Evolutionary conservation across 306 rosid genomes (phyloP).

Genomic region (Morella rubra): DNA sequence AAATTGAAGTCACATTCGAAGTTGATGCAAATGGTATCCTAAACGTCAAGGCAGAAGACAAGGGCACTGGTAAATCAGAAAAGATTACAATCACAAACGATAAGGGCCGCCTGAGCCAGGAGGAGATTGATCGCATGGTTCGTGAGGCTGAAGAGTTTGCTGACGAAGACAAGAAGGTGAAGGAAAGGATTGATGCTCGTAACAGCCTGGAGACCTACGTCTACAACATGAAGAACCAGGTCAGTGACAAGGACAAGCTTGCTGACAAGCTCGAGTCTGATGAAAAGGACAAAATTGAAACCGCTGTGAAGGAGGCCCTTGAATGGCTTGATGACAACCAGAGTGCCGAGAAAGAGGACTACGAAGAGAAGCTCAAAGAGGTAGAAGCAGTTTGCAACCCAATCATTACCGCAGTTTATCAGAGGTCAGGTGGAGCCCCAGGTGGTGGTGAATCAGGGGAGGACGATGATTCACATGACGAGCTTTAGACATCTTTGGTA

Average conservation of each 20-base stretch:
- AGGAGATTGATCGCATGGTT: constrained; percentile 96
- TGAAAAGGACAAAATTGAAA: constrained; percentile 95
- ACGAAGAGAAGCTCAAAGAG: constrained; percentile 91
- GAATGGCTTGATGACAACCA: constrained; percentile 99
- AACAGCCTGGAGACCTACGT: constrained; percentile 81
- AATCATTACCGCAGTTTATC: constrained; percentile 78
- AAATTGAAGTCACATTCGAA: constrained; percentile 98
- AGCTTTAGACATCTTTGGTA: constrained; percentile 51
- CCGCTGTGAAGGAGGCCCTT: constrained; percentile 87
- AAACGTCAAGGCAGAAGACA: constrained; percentile 94
- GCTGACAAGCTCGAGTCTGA: constrained; percentile 92
- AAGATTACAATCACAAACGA: constrained; percentile 98
- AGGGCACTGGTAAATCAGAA: constrained; percentile 96
- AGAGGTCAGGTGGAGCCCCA: constrained; percentile 87
- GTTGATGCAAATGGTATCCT: constrained; percentile 97
- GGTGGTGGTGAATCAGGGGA: constrained; percentile 63
- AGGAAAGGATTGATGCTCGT: constrained; percentile 93
- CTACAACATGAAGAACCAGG: constrained; percentile 96
- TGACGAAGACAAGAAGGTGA: constrained; percentile 92
- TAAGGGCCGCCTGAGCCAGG: constrained; percentile 95
- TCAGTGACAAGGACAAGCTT: constrained; percentile 90
- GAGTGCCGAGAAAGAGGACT: constrained; percentile 82
- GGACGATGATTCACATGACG: constrained; percentile 83
- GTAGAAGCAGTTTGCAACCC: constrained; percentile 98
- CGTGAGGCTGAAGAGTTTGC: constrained; percentile 97